Conservation (phyloP, 352 stramenopile genomes). For the Aphanomyces stellatus region DNA sequence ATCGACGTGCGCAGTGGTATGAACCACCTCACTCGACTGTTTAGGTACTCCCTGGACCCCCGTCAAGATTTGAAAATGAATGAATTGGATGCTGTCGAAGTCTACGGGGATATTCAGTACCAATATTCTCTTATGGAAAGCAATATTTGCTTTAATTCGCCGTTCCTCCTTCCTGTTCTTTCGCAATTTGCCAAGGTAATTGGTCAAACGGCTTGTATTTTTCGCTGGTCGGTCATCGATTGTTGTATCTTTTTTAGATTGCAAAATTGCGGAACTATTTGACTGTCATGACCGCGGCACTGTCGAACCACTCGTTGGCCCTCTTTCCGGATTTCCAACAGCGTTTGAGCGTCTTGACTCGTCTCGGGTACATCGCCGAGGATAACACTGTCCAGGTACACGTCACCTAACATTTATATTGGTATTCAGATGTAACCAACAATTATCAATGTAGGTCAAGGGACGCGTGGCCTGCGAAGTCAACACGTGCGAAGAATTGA, state of each 20-base stretch:
- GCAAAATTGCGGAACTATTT: constrained; percentile 69
- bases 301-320: constrained; percentile 80
- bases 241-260: constrained; percentile 31
- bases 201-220: too few relatives aligned
- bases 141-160: constrained; percentile 14
- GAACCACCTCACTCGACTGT: constrained; percentile 14
- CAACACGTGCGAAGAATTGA: constrained; percentile 96
- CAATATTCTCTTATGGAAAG: constrained; percentile 6
- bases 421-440: constrained; percentile 21
- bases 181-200: constrained; percentile 15
- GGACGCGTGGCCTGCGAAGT: constrained; percentile 97
- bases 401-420: not conserved
- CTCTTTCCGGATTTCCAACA: constrained; percentile 98
- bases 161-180: constrained; percentile 11
- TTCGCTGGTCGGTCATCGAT: too few relatives aligned
- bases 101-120: constrained; percentile 31
- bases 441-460: constrained; percentile 94
- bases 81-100: constrained; percentile 63
- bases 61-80: constrained; percentile 69
- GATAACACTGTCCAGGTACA: constrained; percentile 38
- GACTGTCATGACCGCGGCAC: constrained; percentile 12
- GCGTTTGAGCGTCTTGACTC: constrained; percentile 86
- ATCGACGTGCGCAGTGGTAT: constrained; percentile 39
- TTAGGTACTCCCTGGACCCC: constrained; percentile 46
- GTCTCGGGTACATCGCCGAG: constrained; percentile 90